Evolutionary conservation across 1,139 yeast species (phyloP).

Genomic region (Sugiyamaella xylanicola): DNA sequence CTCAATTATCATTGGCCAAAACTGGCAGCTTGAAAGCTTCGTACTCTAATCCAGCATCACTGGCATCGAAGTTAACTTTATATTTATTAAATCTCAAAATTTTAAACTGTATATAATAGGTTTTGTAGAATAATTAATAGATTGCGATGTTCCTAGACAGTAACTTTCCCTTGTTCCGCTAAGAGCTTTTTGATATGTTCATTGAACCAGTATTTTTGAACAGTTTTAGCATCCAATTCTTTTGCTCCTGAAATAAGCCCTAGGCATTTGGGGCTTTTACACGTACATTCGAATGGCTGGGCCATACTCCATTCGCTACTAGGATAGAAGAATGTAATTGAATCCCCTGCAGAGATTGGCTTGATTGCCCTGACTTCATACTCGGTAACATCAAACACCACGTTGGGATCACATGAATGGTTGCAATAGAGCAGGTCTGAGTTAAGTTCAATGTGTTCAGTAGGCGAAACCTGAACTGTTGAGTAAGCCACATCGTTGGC

Average conservation of each 20-base stretch:
- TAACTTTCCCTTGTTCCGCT: conserved; percentile 1
- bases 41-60: too few relatives aligned
- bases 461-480: conserved; percentile 17
- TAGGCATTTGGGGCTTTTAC: conserved; percentile 8
- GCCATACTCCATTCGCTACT: conserved; percentile 23
- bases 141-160: background rate
- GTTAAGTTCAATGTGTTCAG: conserved; percentile 18
- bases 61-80: too few relatives aligned
- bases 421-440: conserved; percentile 22
- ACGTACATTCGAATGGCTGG: conserved; percentile 19
- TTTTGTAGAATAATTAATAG: too few relatives aligned
- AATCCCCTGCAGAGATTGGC: conserved; percentile 12
- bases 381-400: conserved; percentile 18
- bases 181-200: conserved; percentile 12
- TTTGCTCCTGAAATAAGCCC: conserved; percentile 16
- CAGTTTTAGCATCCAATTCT: background rate
- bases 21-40: too few relatives aligned
- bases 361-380: conserved; percentile 20
- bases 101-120: too few relatives aligned
- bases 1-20: too few relatives aligned
- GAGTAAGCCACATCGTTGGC: conserved; percentile 17
- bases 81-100: too few relatives aligned
- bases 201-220: conserved; percentile 18
- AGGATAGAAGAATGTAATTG: conserved; percentile 20
- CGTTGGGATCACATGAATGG: conserved; percentile 23